These are phyloP conservation scores for Melanogaster broomeanus DNA, from an alignment of 768 basidiomycete genomes.

Conservation along the genomic window DNA sequence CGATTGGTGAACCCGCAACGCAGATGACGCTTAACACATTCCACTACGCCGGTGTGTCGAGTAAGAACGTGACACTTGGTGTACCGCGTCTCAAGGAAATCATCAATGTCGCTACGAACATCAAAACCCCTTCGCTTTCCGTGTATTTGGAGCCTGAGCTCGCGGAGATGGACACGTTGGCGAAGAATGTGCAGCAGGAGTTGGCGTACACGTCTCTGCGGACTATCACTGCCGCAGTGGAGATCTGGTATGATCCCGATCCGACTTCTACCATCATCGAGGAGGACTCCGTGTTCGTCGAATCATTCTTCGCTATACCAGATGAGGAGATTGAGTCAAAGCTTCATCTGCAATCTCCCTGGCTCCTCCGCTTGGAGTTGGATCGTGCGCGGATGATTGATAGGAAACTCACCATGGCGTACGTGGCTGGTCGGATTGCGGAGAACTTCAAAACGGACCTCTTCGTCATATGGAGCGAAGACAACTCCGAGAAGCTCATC, in stretches of 20 bases:
- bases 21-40: slow-evolving; percentile 99
- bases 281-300: slow-evolving; percentile 93
- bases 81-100: slow-evolving; percentile 99
- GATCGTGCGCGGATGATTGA: slow-evolving; percentile 98
- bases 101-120: slow-evolving; percentile 97
- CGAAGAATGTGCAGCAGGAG: slow-evolving; percentile 91
- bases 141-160: slow-evolving; percentile 83
- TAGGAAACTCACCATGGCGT: slow-evolving; percentile 92
- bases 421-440: slow-evolving; percentile 90
- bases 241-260: slow-evolving; percentile 98
- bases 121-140: slow-evolving; percentile 96
- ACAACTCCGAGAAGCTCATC: slow-evolving; percentile 96
- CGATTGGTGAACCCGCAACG: slow-evolving; percentile 98
- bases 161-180: slow-evolving; percentile 57
- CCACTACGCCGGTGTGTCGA: slow-evolving; percentile 99
- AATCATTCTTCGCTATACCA: slow-evolving; percentile 99
- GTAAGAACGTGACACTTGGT: slow-evolving; percentile 99
- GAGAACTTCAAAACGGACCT: slow-evolving; percentile 95
- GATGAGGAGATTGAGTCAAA: slow-evolving; percentile 95
- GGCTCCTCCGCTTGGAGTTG: slow-evolving; percentile 95
- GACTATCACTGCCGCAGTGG: slow-evolving; percentile 92
- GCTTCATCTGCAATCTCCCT: slow-evolving; percentile 90
- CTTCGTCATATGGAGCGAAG: slow-evolving; percentile 98
- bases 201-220: slow-evolving; percentile 92
- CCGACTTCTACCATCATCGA: slow-evolving; percentile 92